Base-by-base conservation (phyloP, 352 stramenopile species). In the Globisporangium uncinulatum region DNA sequence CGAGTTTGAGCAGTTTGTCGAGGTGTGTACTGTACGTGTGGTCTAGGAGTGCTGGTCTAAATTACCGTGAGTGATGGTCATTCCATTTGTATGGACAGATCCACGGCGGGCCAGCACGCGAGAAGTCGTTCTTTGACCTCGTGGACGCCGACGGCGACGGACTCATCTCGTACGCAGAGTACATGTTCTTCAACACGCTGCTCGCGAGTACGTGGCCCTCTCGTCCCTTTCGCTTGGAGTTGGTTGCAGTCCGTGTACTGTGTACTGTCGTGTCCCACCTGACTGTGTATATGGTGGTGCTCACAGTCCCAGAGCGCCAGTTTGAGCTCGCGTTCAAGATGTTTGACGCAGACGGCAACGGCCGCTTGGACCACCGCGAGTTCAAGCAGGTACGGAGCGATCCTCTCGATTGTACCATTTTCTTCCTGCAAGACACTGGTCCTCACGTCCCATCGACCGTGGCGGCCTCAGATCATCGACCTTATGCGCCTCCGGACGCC, bases 261-360 rank as follows among this genome's bases (percentile, higher is more conserved):
- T 11, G 9, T 21, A n/a, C 57, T 17, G 31, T 37, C 36, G 24
- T 4, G 24, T 29, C 24, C 4, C 5, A 20, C 17, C 14, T 20
- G 19, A 48, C 3, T 36, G 15, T 29, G 37, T 21, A 2, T 53
- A n/a, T 54, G 17, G 4, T 8, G 10, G 5, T 13, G 34, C 34
- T 39, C 9, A 29, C 24, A 93, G 83, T 95, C 70, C 83, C 83
- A 0, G 78, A 90, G 63, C 83, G 77, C 7, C 85, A 96, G 49
- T 92, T 95, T 46, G 82, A 94, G 52, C 69, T 94, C 44, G 83
- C 83, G n/a, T 95, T 96, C 63, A 91, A 92, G 66, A 93, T 94
- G 83, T 93, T 96, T 57, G 87, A 96, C 64, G 58, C 74, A 1
- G 81, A 95, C 51, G 80, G 83, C 46, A 94, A 94, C 39, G 87